Evolutionary conservation across 441 rosid species (phyloP), one percentile per base, ranked within the genome.

Genomic region (Brassica hybrid): DNA sequence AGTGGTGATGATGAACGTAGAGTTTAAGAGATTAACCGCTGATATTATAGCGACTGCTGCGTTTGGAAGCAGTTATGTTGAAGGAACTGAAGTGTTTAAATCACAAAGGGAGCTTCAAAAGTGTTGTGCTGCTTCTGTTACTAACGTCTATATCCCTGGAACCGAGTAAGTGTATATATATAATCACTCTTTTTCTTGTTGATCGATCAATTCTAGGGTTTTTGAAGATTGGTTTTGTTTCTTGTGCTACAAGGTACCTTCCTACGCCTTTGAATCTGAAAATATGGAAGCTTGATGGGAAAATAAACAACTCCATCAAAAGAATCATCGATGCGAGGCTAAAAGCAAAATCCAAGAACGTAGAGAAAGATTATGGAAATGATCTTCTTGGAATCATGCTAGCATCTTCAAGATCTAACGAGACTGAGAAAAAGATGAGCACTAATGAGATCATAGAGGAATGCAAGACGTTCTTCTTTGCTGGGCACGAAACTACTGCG

Each of bases 401-500:
- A 56, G 23, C 61, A 18, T 21, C 61, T 18, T 13, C 61, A 17
- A 77, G 63, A 58, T 50, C 61, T 17, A 41, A 68, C 4, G 70
- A 61, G 2, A 43, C 4, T 58, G 69, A 75, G 13, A 30, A 4
- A 14, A 83, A 77, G 61, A 38, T 85, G 72, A 86, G 50, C 76
- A 85, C 71, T 74, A 73, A 86, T 43, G 88, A 85, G 64, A 84
- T 90, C 19, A 73, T 86, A 69, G 94, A 91, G 9, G 90, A 90
- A 45, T 87, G 93, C 81, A 88, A 86, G 73, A 78, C 89, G 12
- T 85, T 87, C 79, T 90, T 86, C 57, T 83, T 91, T 0, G 83
- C 88, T 0, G 92, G 94, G 17, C 84, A 88, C 5, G 93, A 85
- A 69, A 82, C 90, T 9, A 84, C 85, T 3, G 67, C 91, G 57